These are phyloP conservation scores for Larix sibirica DNA, from an alignment of 83 land plant genomes.

Conservation along the genomic window DNA sequence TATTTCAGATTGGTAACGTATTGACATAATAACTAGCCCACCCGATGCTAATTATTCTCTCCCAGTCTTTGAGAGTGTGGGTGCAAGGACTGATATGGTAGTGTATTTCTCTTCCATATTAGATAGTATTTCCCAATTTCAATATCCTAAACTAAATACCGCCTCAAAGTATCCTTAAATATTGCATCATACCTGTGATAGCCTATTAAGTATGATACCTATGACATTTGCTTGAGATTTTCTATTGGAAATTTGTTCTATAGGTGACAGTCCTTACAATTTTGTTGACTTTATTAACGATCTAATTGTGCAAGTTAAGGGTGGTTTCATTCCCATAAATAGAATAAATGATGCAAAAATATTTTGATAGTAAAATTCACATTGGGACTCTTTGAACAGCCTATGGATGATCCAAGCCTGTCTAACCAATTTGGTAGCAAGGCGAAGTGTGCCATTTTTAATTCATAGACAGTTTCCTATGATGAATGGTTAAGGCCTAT, in stretches of 20 bases:
- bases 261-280: conserved; percentile 54
- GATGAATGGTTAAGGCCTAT: not conserved
- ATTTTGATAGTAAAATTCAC: conserved; percentile 57
- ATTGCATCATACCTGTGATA: not conserved
- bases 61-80: conserved; percentile 42
- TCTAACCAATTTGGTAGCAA: conserved; percentile 41
- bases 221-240: not conserved
- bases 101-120: not conserved
- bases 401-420: conserved; percentile 29
- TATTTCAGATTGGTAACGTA: conserved; percentile 60
- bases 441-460: conserved; percentile 15
- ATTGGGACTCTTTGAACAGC: conserved; percentile 37
- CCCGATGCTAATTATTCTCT: conserved; percentile 45
- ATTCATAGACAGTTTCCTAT: not conserved
- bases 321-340: conserved; percentile 34
- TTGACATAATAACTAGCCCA: conserved; percentile 52
- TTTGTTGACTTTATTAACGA: conserved; percentile 36
- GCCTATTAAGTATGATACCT: not conserved
- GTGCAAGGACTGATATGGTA: conserved; percentile 69
- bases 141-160: not conserved
- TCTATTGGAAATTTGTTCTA: not conserved
- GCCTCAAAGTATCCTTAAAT: not conserved
- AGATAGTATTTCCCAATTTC: not conserved
- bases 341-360: conserved; percentile 59
- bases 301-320: conserved; percentile 36